Evolutionary conservation across 1,284 basidiomycete species (phyloP), one percentile per base, ranked within the genome.

Genomic region (Schizophyllum commune): DNA sequence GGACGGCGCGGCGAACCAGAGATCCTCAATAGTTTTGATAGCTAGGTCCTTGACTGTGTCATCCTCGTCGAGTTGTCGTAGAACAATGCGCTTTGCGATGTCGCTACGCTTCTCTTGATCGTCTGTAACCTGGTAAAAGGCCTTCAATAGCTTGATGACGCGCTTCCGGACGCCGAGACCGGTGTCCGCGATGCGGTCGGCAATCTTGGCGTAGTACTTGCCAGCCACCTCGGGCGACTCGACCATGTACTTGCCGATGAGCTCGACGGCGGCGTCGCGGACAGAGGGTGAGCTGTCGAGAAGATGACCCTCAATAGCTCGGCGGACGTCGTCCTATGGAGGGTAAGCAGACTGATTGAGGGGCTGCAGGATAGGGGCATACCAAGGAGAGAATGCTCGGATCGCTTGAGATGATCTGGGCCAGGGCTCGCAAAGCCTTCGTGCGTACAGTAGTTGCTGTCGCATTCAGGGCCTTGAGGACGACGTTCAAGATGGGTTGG

Each of bases 241-340:
- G 27, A 96, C 84, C 74, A 98, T 88, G 70, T 98, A 97, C 74
- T 94, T 96, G 32, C 96, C 95, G 62, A 99, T 91, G 57, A 99
- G 78, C 64, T 97, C 95, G 7, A 99, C 91, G 5, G 96, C 94
- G 5, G 94, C 92, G 72, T 99, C 97, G 39, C 96, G 89, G 19
- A 99, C 97, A 27, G 91, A 89, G 0, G 96, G 88, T 0, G 96
- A 98, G 61, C 83, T 88, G 69, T 99, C 96, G 2, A 91, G 77
- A 19, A 99, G 81, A 69, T 96, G 91, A 21, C 85, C 86, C 73
- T 97, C 94, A 65, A 99, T 94, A 0, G 91, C 87, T 53, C 82
- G 79, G 21, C 89, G 85, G 51, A 95, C 92, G 66, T 85, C 88
- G 1, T 81, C 68, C 91, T 93, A 33, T 15, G 22, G 33, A 13